Evolutionary conservation across 768 basidiomycete species (phyloP), one percentile per base, ranked within the genome.

Genomic region (Xerocomellus intermedius): DNA sequence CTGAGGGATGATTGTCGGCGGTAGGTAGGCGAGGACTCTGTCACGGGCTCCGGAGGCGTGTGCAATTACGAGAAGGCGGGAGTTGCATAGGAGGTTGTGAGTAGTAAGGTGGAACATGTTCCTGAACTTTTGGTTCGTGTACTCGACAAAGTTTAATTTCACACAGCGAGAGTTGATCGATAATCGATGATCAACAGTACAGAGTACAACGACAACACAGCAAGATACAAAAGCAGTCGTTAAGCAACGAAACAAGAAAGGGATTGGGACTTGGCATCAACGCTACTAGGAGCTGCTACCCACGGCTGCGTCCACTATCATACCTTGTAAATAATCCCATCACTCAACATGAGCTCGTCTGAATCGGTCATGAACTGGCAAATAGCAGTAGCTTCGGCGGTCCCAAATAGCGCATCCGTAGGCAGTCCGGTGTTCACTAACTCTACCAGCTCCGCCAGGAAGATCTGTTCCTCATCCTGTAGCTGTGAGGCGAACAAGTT

Each of bases 321-420:
- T 53, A 93, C 83, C 71, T 86, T 92, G 76, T 95, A 95, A 50
- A 95, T 81, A 53, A 91, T 84, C 32, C 87, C 89, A 32, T 90
- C 91, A 59, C 87, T 88, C 63, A 93, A 78, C 90, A 97, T 92
- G 58, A 98, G 76, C 71, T 95, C 89, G 50, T 74, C 72, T 16
- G 64, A 61, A 63, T 87, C 85, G 26, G 81, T 79, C 95, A 98
- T 97, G 35, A 77, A 71, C 59, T 83, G 77, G 54, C 87, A 86
- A 22, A 86, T 84, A 50, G 78, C 76, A 6, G 82, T 84, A 2
- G 90, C 96, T 70, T 98, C 96, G 13, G 79, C 77, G 0, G 85
- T 87, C 3, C 91, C 89, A 70, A 92, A 98, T 37, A 94, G 74
- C 17, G 78, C 77, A 43, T 81, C 81, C 3, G 82, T 81, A 9